Evolutionary conservation across 2,329 filamentous ascomycete genomes (phyloP), one percentile per base, ranked within the genome.

Genomic region (Fusarium camptoceras): DNA sequence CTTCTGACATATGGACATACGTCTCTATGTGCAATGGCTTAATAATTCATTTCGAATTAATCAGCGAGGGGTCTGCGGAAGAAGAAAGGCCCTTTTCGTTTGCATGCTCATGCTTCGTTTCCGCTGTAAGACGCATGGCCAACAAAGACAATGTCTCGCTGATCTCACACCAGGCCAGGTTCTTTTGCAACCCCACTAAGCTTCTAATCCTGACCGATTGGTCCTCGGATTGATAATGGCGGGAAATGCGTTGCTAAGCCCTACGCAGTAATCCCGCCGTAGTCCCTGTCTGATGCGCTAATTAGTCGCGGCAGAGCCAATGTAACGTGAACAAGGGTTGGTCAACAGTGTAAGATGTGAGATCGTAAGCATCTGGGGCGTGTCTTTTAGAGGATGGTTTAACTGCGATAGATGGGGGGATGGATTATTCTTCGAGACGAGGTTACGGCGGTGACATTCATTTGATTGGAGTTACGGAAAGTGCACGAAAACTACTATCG

Each of bases 1-100:
- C 11, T 10, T 47, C 14, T 55, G 30, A 28, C 18, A 55, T 48
- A 24, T 39, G 42, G 30, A 39, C 42, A 48, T 30, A 15, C n/a
- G 25, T 54, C 27, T 54, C n/a, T 43, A 6, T 24, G 18, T 12
- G 24, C 48, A 30, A 8, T 10, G 6, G 53, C 53, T 55, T 55
- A 55, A 39, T 55, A 55, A 55, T 55, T 55, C 42, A 39, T 48
- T 47, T 48, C 6, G 14, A 55, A 55, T 55, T 55, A 55, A 55
- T 55, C 53, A 55, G 53, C 53, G 42, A 47, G 24, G 18, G 5
- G 28, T 48, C 42, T 55, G n/a, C 53, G 42, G 53, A 55, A 37
- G 39, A 48, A 47, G 42, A 55, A 39, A 55, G 28, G 42, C 5
- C 42, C 42, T 46, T 39, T 55, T 55, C 30, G 53, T 24, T 47